phyloP scores from a whole-genome alignment of 352 stramenopile genomes.

The Phytopythium ostracodes region DNA sequence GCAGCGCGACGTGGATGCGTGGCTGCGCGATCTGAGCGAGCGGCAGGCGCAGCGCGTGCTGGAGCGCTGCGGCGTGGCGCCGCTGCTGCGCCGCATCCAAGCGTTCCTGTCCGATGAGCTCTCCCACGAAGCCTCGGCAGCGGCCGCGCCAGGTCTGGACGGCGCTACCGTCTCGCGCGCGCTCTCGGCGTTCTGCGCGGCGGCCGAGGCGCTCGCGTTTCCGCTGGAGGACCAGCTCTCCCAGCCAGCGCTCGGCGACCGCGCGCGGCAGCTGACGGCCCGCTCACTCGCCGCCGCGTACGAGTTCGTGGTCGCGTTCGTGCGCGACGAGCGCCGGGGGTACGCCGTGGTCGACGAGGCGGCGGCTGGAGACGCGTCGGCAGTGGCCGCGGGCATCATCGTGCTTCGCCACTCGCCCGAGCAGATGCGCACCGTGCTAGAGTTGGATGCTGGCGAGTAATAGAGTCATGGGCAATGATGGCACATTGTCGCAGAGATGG shows the following conservation, averaged over 20 bases:
- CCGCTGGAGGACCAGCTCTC: constrained; percentile 48
- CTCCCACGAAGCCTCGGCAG: constrained; percentile 7
- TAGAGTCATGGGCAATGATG: too few relatives aligned
- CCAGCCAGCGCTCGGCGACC: constrained; percentile 43
- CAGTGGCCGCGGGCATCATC: neutral
- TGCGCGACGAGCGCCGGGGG: constrained; percentile 15
- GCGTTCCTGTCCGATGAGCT: constrained; percentile 26
- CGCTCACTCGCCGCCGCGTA: constrained; percentile 42
- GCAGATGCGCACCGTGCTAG: constrained; percentile 57
- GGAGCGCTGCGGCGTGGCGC: constrained; percentile 36
- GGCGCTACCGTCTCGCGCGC: constrained; percentile 40
- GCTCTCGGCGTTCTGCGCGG: constrained; percentile 51
- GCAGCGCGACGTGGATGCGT: constrained; percentile 26
- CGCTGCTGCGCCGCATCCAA: constrained; percentile 36
- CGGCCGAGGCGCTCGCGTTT: constrained; percentile 44
- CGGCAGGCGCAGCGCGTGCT: constrained; percentile 39
- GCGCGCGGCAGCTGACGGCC: constrained; percentile 30
- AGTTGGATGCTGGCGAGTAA: constrained; percentile 37
- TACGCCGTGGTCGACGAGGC: constrained; percentile 1
- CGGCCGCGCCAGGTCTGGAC: constrained; percentile 27
- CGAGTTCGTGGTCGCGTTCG: constrained; percentile 53
- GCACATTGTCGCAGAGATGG: too few relatives aligned
- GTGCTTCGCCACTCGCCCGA: constrained; percentile 49
- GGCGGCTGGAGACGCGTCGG: neutral
- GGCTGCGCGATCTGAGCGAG: constrained; percentile 39